These are phyloP conservation scores for Sclerotinia subarctica DNA, from an alignment of 2,329 filamentous ascomycete genomes.

Conservation along the genomic window DNA sequence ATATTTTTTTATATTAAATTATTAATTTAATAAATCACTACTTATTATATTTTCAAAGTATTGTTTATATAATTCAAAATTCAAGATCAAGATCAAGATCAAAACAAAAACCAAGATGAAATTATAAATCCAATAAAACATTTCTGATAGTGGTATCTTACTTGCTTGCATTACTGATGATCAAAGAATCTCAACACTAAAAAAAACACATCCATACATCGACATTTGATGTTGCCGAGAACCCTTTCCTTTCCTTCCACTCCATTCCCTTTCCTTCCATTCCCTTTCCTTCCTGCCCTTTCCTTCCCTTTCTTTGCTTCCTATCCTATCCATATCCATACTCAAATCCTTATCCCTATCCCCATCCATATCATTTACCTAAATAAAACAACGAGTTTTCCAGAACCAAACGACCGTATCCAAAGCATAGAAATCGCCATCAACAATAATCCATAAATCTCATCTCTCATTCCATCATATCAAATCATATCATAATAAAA, in stretches of 20 bases:
- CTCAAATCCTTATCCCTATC: neutral
- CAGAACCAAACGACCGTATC: slow-evolving; percentile 6
- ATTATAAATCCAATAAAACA: neutral
- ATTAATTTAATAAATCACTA: too few species aligned
- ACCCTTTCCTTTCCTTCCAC: neutral
- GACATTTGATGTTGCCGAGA: neutral
- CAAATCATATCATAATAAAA: neutral
- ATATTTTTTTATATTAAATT: too few species aligned
- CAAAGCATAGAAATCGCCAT: neutral
- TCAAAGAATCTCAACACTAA: slow-evolving; percentile 1
- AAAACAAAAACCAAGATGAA: too few species aligned
- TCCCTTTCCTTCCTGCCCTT: neutral
- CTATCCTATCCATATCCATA: neutral
- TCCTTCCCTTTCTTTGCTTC: neutral
- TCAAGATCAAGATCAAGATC: too few species aligned
- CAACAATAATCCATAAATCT: slow-evolving; percentile 2
- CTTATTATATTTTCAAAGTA: too few species aligned
- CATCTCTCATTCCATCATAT: slow-evolving; percentile 1
- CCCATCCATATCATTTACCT: neutral
- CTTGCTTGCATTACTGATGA: neutral
- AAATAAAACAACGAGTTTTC: neutral
- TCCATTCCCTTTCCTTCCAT: neutral
- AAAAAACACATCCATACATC: neutral
- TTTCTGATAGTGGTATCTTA: slow-evolving; percentile 14
- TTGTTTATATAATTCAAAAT: too few species aligned